Evolutionary conservation across 495 filamentous ascomycete species (phyloP), one percentile per base, ranked within the genome.

Genomic region (Niebla homalea): DNA sequence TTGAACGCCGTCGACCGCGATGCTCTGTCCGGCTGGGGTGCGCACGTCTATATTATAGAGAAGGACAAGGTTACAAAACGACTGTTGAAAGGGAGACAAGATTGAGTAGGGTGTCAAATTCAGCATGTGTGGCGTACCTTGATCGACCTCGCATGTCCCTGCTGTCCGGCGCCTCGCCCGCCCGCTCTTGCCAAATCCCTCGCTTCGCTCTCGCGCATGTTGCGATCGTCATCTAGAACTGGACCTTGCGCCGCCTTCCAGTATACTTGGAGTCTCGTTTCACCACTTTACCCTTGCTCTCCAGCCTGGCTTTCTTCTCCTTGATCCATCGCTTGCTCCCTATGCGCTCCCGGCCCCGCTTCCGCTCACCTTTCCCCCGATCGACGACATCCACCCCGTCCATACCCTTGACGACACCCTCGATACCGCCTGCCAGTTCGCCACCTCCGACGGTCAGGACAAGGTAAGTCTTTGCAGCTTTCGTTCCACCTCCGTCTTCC

Each of bases 31-130:
- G 92, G 92, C 57, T 98, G 92, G 92, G 92, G 92, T 62, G 92
- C 92, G 32, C 87, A 97, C 59, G 92, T 98, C 54, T 97, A 96
- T 68, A 89, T 98, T 57, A 92, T 98, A 68, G 93, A 97, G 77
- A 98, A 97, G 76, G 88, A 94, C 69, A 97, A 97, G 81, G 88
- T 97, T 38, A 95, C 90, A 60, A 94, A 98, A 83, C 76, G 92
- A 62, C 76, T 97, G 76, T 69, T 98, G 63, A 98, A 98, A 79
- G 89, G 92, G 65, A 70, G 80, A 64, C 80, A 84, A 64, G 80
- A 84, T 21, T 57, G 49, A 45, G 19, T 4, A 45, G n/a, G 14
- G 29, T 12, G 29, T 32, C 29, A 12, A 32, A 32, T 32, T 12
- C n/a, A 5, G 14, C 29, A 32, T 32, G 8, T 32, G 29, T 32